Conservation (phyloP, 2,329 filamentous ascomycete genomes). For the Colletotrichum destructivum region DNA sequence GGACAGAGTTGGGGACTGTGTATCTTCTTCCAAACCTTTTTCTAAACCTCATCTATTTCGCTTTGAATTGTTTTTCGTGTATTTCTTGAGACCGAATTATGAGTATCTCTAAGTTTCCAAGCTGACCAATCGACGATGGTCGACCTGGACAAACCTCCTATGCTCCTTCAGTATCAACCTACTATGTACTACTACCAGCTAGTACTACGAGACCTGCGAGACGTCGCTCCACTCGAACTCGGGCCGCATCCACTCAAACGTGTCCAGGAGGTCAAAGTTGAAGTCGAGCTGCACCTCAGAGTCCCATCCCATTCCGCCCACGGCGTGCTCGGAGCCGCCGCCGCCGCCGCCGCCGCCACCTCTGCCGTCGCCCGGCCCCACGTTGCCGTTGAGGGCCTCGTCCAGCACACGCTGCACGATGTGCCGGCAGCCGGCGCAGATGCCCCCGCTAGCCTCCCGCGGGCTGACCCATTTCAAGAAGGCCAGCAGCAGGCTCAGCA, state of each 20-base stretch:
- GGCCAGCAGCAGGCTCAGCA: conserved; percentile 64
- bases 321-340: conserved; percentile 36
- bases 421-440: conserved; percentile 61
- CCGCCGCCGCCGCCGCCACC: conserved; percentile 15
- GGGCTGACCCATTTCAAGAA: conserved; percentile 67
- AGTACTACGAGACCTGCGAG: neutral
- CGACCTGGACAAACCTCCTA: too few species aligned
- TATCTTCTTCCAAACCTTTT: too few species aligned
- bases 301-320: conserved; percentile 52
- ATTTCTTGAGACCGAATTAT: too few species aligned
- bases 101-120: too few species aligned
- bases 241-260: conserved; percentile 62
- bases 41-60: too few species aligned
- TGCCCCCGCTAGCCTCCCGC: conserved; percentile 61
- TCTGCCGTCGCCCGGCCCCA: conserved; percentile 41
- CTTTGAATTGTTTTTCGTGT: too few species aligned
- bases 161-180: too few species aligned
- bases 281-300: conserved; percentile 52
- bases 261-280: conserved; percentile 64
- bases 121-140: too few species aligned
- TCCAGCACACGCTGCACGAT: conserved; percentile 67
- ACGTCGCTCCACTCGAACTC: conserved; percentile 40
- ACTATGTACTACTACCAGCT: neutral
- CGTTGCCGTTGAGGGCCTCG: conserved; percentile 63
- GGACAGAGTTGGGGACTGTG: too few species aligned